These are phyloP conservation scores for Herpetospermum pedunculosum DNA, from an alignment of 306 rosid species.

Conservation along the genomic window DNA sequence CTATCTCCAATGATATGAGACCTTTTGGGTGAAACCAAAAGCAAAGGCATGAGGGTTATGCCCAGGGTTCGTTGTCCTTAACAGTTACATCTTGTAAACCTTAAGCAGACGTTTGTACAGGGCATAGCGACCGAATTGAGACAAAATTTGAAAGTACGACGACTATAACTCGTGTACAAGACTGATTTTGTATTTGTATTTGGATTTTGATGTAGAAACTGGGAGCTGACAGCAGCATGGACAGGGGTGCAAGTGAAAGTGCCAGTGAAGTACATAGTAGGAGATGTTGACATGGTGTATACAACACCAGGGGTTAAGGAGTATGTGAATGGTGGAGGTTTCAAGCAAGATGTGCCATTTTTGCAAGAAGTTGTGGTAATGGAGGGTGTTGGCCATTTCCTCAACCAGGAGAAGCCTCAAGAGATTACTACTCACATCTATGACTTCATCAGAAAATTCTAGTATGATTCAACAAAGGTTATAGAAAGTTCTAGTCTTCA, in stretches of 20 bases:
- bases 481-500: neutral
- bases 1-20: no score
- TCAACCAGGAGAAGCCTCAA: slow-evolving; percentile 44
- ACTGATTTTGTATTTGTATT: neutral
- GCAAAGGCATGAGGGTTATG: no score
- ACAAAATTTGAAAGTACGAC: neutral
- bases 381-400: slow-evolving; percentile 56
- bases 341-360: slow-evolving; percentile 44
- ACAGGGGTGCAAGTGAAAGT: slow-evolving; percentile 39
- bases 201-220: slow-evolving; percentile 31
- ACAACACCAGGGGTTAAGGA: slow-evolving; percentile 38
- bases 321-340: slow-evolving; percentile 55
- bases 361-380: slow-evolving; percentile 45
- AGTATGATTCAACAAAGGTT: neutral
- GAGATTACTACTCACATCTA: slow-evolving; percentile 45
- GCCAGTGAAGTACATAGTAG: slow-evolving; percentile 59
- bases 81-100: neutral
- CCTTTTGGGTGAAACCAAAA: no score
- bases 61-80: no score
- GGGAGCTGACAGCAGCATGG: slow-evolving; percentile 75
- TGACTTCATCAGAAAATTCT: slow-evolving; percentile 39
- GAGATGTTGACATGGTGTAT: slow-evolving; percentile 55
- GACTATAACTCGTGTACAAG: neutral
- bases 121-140: neutral
- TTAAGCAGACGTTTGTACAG: neutral